These are phyloP conservation scores for Kuraishia borneana DNA, from an alignment of 805 yeast species.

Conservation along the genomic window DNA sequence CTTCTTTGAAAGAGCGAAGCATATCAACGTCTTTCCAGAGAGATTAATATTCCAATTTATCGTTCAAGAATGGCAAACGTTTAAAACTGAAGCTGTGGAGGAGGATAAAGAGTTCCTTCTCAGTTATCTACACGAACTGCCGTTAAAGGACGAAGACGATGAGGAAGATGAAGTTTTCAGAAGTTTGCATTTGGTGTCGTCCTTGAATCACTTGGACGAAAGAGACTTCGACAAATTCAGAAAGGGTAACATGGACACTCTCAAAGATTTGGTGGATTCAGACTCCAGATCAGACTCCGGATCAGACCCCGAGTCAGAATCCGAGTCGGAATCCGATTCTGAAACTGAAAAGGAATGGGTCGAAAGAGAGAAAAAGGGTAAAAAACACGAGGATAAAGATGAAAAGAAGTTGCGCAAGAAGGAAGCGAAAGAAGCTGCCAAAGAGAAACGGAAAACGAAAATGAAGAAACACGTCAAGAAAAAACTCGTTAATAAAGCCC, in stretches of 20 bases:
- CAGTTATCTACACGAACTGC: constrained; percentile 34
- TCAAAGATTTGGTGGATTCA: constrained; percentile 46
- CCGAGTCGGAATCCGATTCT: constrained; percentile 10
- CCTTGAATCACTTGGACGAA: constrained; percentile 79
- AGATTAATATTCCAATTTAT: constrained; percentile 72
- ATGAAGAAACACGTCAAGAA: constrained; percentile 79
- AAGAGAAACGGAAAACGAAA: constrained; percentile 71
- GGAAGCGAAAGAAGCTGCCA: constrained; percentile 64
- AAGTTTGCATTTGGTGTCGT: constrained; percentile 63
- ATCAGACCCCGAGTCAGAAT: constrained; percentile 19
- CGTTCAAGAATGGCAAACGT: constrained; percentile 34
- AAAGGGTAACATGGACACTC: constrained; percentile 70
- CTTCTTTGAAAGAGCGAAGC: constrained; percentile 62
- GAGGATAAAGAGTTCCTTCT: constrained; percentile 26
- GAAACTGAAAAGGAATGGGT: constrained; percentile 26
- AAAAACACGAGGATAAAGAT: constrained; percentile 72
- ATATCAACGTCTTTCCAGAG: constrained; percentile 73
- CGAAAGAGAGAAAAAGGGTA: constrained; percentile 45
- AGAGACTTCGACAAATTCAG: constrained; percentile 75
- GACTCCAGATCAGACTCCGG: constrained; percentile 16
- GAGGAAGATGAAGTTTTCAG: constrained; percentile 79
- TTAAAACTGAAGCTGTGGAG: constrained; percentile 20
- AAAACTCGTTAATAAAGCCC: constrained; percentile 48
- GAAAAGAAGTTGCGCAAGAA: constrained; percentile 65
- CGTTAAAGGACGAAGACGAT: constrained; percentile 54